These are phyloP conservation scores for Dipodascus albidus DNA, from an alignment of 805 yeast species.

Conservation along the genomic window DNA sequence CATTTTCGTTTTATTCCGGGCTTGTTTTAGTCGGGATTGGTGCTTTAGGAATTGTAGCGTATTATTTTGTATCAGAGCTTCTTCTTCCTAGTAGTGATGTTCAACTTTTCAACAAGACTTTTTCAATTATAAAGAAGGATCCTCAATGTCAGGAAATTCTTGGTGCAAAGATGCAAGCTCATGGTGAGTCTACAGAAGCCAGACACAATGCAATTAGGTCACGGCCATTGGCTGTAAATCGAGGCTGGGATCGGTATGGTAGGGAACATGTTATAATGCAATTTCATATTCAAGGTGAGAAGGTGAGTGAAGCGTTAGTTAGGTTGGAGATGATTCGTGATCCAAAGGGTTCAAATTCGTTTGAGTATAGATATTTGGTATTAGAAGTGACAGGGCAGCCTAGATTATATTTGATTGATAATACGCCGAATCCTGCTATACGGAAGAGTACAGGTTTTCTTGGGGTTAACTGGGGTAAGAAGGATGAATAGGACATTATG, in stretches of 20 bases:
- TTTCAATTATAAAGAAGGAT: constrained; percentile 61
- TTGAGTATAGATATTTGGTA: constrained; percentile 58
- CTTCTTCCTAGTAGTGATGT: constrained; percentile 89
- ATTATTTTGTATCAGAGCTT: constrained; percentile 66
- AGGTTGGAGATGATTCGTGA: constrained; percentile 58
- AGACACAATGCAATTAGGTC: constrained; percentile 75
- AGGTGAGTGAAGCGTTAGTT: constrained; percentile 50
- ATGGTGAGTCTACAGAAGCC: constrained; percentile 51
- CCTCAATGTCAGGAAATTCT: constrained; percentile 45
- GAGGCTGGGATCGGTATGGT: constrained; percentile 56
- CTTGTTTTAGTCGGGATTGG: constrained; percentile 26
- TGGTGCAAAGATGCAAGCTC: constrained; percentile 61
- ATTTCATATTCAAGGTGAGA: constrained; percentile 69
- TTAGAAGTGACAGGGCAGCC: constrained; percentile 64
- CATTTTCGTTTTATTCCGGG: constrained; percentile 24
- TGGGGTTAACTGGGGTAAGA: constrained; percentile 84
- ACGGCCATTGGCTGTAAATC: constrained; percentile 63
- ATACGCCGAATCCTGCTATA: constrained; percentile 7
- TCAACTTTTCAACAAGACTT: constrained; percentile 79
- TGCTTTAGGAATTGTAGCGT: constrained; percentile 43
- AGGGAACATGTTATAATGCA: constrained; percentile 73
- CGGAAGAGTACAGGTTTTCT: constrained; percentile 48
- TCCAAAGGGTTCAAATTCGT: constrained; percentile 31
- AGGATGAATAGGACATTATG: constrained; percentile 29
- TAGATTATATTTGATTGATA: constrained; percentile 50